Conservation (phyloP, 2,329 filamentous ascomycete genomes). For the Dothistroma pini region DNA sequence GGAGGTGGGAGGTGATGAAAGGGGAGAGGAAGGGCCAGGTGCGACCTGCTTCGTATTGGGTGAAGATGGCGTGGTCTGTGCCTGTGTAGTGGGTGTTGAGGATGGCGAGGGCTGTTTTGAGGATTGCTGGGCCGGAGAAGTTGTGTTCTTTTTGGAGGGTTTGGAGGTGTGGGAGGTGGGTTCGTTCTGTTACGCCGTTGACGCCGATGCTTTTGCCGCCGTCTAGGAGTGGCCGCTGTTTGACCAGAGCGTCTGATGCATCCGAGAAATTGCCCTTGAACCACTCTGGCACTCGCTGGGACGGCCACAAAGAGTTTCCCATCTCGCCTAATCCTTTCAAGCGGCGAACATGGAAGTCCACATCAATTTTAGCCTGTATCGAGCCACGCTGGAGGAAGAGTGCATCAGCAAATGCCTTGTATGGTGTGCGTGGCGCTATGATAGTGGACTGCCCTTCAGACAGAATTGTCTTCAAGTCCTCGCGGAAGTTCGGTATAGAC, state of each 20-base stretch:
- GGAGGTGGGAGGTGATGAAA: slow-evolving; percentile 8
- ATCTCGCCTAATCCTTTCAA: slow-evolving; percentile 5
- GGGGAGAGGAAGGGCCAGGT: slow-evolving; percentile 11
- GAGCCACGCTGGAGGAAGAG: slow-evolving; percentile 5
- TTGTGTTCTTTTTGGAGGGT: slow-evolving; percentile 6
- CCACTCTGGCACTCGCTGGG: slow-evolving; percentile 12
- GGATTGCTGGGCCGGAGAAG: slow-evolving; percentile 3
- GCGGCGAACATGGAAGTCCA: slow-evolving; percentile 8
- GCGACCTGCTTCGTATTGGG: slow-evolving; percentile 9
- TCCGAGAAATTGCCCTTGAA: slow-evolving; percentile 12
- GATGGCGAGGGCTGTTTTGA: slow-evolving; percentile 12
- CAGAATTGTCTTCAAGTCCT: slow-evolving; percentile 7
- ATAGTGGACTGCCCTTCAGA: background rate
- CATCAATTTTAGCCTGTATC: background rate
- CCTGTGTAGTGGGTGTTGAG: slow-evolving; percentile 11
- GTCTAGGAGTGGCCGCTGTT: background rate
- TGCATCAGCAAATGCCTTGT: slow-evolving; percentile 12
- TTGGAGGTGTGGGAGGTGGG: slow-evolving; percentile 2
- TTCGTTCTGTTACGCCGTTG: background rate
- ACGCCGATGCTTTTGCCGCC: slow-evolving; percentile 2
- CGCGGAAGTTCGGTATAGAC: background rate
- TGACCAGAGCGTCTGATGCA: background rate
- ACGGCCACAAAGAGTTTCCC: background rate
- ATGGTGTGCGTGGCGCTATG: slow-evolving; percentile 1
- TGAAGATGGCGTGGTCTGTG: slow-evolving; percentile 10